A percentile compares a stretch with the other conserved stretches of the same genome.
Conservation (phyloP, 1,284 basidiomycete species). For the Phellinidium pouzarii region DNA sequence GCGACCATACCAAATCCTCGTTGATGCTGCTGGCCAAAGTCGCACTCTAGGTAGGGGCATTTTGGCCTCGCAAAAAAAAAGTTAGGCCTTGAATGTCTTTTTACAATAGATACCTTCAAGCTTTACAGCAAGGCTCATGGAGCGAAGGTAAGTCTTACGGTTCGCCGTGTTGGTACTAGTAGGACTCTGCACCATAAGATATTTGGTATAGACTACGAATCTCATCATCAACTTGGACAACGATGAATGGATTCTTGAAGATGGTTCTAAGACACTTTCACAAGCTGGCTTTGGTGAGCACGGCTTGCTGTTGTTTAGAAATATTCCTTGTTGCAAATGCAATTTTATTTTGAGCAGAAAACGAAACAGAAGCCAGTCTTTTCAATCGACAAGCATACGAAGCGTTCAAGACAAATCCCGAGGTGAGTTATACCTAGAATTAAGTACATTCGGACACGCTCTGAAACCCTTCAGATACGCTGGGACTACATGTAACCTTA, state of each 20-base stretch:
- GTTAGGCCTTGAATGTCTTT: neutral
- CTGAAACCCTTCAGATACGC: neutral
- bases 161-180: neutral
- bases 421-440: neutral
- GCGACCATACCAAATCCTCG: conserved; percentile 76
- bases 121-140: conserved; percentile 93
- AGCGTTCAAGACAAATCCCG: conserved; percentile 8
- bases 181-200: neutral
- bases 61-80: neutral
- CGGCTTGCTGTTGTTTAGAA: too few species aligned
- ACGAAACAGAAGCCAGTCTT: conserved; percentile 90
- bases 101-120: conserved; percentile 79
- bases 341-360: conserved; percentile 54
- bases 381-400: conserved; percentile 78
- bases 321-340: too few species aligned
- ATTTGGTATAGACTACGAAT: conserved; percentile 68
- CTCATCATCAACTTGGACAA: conserved; percentile 93
- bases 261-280: conserved; percentile 57
- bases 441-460: neutral
- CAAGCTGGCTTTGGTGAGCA: conserved; percentile 69
- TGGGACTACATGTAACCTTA: too few species aligned
- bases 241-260: conserved; percentile 84
- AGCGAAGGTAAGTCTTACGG: conserved; percentile 57
- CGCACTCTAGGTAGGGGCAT: neutral
- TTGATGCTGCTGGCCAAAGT: conserved; percentile 16